phyloP scores from a whole-genome alignment of 768 basidiomycete genomes.

The Auriscalpium orientale region DNA sequence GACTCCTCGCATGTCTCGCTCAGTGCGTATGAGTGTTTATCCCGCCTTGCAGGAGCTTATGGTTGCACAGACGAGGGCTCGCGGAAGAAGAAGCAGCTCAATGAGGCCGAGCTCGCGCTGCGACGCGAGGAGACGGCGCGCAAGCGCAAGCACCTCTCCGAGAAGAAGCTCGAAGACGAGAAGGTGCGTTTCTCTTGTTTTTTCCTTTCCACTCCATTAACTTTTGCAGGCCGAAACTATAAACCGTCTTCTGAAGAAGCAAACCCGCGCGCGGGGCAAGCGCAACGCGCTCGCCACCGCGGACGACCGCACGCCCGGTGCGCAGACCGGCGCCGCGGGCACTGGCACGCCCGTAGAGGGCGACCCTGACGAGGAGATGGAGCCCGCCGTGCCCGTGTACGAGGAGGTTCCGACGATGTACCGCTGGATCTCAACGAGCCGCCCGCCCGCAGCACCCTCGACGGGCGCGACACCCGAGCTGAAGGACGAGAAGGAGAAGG shows the following conservation, averaged over 20 bases:
- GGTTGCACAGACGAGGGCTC: constrained; percentile 22
- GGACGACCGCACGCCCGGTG: constrained; percentile 35
- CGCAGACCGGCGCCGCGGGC: constrained; percentile 22
- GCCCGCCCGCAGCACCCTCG: constrained; percentile 4
- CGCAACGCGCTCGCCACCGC: constrained; percentile 43
- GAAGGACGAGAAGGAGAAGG: constrained; percentile 1
- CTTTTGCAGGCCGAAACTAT: constrained; percentile 68
- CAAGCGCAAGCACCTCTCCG: constrained; percentile 71
- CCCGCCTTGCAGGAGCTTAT: neutral
- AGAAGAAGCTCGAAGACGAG: constrained; percentile 82
- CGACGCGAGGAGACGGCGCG: constrained; percentile 75
- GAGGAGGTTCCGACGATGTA: constrained; percentile 46
- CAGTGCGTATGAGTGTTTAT: constrained; percentile 26
- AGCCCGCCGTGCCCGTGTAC: constrained; percentile 20
- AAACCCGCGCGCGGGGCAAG: constrained; percentile 58
- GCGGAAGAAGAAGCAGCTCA: constrained; percentile 57
- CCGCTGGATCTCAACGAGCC: constrained; percentile 63
- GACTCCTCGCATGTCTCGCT: constrained; percentile 65
- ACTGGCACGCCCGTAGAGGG: constrained; percentile 20
- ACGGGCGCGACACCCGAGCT: neutral
- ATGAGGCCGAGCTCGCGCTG: constrained; percentile 65
- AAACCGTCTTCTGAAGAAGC: constrained; percentile 82
- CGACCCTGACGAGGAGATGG: constrained; percentile 36
- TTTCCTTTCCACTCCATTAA: neutral
- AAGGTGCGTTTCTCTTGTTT: constrained; percentile 40